Base-by-base conservation (phyloP, 805 yeast genomes). In the Nakazawaea ernobii region DNA sequence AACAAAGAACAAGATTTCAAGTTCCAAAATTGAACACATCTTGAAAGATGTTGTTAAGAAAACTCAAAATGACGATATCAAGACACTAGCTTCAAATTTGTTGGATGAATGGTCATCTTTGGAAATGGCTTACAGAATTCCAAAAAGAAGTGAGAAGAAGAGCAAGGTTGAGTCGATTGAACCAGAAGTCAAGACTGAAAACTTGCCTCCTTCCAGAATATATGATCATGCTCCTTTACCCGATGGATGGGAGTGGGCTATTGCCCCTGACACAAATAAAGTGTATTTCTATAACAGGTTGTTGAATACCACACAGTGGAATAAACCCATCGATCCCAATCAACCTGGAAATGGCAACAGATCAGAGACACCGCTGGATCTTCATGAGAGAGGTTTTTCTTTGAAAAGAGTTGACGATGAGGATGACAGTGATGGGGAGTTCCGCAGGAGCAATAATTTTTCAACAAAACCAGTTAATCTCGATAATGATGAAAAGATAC, bases 41-140 rank as follows among this genome's bases (percentile, higher is more conserved):
- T 76, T 92, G 5, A 58, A 67, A 36, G 70, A 68, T 4, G 58
- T 86, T 15, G 47, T 61, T 2, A 35, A 53, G 6, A 53, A 52
- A 15, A 56, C 66, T 6, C 37, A 49, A 17, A 47, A 60, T 53
- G 32, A 43, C 2, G 62, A 62, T 9, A 57, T 73, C 32, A 58
- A 62, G 53, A 48, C 46, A 1, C 63, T 72, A 45, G 73, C 84
- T 3, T 49, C 61, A 2, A 61, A 62, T 6, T 64, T 92, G 35
- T 56, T 87, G 27, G 68, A 72, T 0, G 82, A 73, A 48, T 92
- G 97, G 97, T 69, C 82, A 39, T 68, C 68, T 26, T 75, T 87
- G 50, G 83, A 85, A 59, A 80, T 87, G 77, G 91, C 90, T n/a
- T 86, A 84, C 59, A 76, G 94, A 39, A 91, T 92, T 44, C 91